These are phyloP conservation scores for Byssothecium circinans DNA, from an alignment of 2,329 filamentous ascomycete genomes.

Conservation along the genomic window DNA sequence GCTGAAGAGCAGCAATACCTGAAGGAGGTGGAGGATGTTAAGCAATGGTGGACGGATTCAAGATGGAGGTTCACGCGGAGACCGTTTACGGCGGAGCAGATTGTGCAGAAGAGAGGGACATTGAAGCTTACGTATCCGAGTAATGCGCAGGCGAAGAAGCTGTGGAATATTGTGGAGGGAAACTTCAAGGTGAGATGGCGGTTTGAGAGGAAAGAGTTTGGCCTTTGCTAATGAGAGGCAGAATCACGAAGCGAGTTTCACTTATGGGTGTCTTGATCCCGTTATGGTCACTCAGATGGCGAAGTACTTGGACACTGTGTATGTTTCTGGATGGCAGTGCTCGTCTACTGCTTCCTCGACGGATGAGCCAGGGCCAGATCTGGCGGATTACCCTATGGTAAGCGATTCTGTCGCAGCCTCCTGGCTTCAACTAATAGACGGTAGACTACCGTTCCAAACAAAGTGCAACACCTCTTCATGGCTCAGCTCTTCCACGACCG, in stretches of 20 bases:
- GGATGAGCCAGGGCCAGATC: constrained; percentile 94
- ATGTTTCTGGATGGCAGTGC: constrained; percentile 98
- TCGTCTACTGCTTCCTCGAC: constrained; percentile 94
- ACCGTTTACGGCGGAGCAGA: constrained; percentile 93
- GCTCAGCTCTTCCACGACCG: constrained; percentile 99
- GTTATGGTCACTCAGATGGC: constrained; percentile 99
- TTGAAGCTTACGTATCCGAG: constrained; percentile 90
- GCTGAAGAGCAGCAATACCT: constrained; percentile 75
- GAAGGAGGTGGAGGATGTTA: constrained; percentile 82
- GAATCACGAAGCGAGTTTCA: constrained; percentile 85
- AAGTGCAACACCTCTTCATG: constrained; percentile 96
- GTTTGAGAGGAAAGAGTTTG: background rate
- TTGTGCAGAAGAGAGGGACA: constrained; percentile 91
- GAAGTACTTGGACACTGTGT: constrained; percentile 97
- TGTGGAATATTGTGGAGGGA: constrained; percentile 85
- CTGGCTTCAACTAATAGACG: constrained; percentile 15
- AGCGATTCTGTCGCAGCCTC: constrained; percentile 8
- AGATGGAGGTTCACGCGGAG: constrained; percentile 92
- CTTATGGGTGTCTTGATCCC: constrained; percentile 95
- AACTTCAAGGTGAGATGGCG: constrained; percentile 70
- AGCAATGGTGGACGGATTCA: constrained; percentile 91
- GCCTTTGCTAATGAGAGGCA: constrained; percentile 44
- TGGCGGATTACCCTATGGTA: constrained; percentile 85
- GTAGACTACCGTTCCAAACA: constrained; percentile 96
- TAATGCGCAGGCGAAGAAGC: constrained; percentile 87